A percentile compares a stretch with the other conserved stretches of the same genome.
Conservation (phyloP, 108 stramenopile genomes). For the Skeletonema potamos region DNA sequence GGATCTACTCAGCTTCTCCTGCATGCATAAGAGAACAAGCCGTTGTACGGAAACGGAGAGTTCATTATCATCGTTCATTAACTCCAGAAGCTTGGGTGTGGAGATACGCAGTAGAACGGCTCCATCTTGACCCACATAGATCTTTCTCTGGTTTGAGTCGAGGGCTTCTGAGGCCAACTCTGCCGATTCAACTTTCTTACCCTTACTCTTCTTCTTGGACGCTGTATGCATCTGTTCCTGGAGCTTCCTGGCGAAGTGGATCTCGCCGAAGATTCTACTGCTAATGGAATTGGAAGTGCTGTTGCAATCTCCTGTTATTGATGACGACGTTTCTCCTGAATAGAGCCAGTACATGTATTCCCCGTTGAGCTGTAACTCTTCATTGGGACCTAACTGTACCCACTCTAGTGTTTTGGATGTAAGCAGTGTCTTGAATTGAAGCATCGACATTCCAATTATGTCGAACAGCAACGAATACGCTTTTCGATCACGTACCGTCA, state of each 20-base stretch:
- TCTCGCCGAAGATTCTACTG: constrained; percentile 39
- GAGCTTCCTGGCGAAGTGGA: constrained; percentile 33
- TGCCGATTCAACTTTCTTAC: not conserved
- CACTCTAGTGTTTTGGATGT: constrained; percentile 33
- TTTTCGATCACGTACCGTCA: constrained; percentile 39
- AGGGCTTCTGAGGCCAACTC: not conserved
- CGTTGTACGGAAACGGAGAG: constrained; percentile 34
- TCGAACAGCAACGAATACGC: constrained; percentile 30
- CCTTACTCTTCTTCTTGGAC: constrained; percentile 18
- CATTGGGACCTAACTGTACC: constrained; percentile 17
- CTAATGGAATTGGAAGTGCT: not conserved
- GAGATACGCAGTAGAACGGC: constrained; percentile 35
- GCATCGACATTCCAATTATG: constrained; percentile 26
- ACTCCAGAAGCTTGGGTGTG: constrained; percentile 29
- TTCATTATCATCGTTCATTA: constrained; percentile 40
- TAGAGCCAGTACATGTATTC: constrained; percentile 42
- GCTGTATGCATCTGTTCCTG: constrained; percentile 22
- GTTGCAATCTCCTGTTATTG: not conserved
- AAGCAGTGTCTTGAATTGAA: constrained; percentile 46
- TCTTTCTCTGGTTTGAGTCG: not conserved
- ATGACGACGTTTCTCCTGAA: constrained; percentile 20
- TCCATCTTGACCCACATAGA: constrained; percentile 22
- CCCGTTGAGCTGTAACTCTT: constrained; percentile 22
- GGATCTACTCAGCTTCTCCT: constrained; percentile 20
- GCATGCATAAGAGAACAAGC: constrained; percentile 43